Percentiles rank a stretch among this genome's conserved stretches.
phyloP scores from a whole-genome alignment of 768 basidiomycete genomes.

The Lanmaoa rubissima region DNA sequence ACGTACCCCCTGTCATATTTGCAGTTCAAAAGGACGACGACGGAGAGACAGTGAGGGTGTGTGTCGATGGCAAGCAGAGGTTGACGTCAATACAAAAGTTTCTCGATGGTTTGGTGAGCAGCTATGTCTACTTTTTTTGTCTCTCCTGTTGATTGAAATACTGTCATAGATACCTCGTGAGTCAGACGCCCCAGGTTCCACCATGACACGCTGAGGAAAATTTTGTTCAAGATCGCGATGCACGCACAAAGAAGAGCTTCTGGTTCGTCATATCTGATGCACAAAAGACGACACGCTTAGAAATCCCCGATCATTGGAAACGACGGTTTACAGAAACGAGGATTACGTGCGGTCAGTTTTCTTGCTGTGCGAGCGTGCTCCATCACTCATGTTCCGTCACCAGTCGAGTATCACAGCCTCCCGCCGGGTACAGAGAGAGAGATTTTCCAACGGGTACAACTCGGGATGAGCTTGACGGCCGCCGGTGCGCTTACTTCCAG shows the following conservation, averaged over 20 bases:
- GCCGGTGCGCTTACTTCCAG: slow-evolving; percentile 46
- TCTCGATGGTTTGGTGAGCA: slow-evolving; percentile 43
- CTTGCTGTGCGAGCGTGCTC: neutral
- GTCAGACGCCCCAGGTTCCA: slow-evolving; percentile 20
- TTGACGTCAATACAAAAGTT: slow-evolving; percentile 48
- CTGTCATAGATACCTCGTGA: slow-evolving; percentile 51
- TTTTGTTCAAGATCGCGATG: slow-evolving; percentile 49
- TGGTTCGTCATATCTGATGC: slow-evolving; percentile 57
- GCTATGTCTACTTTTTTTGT: neutral
- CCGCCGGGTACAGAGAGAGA: slow-evolving; percentile 63
- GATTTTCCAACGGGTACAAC: slow-evolving; percentile 79
- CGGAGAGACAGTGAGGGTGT: slow-evolving; percentile 40
- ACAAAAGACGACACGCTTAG: slow-evolving; percentile 42
- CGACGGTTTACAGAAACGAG: slow-evolving; percentile 50
- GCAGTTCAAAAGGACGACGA: slow-evolving; percentile 41
- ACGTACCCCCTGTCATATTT: slow-evolving; percentile 52
- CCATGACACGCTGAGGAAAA: slow-evolving; percentile 10
- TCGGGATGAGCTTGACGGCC: slow-evolving; percentile 71
- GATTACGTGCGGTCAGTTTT: slow-evolving; percentile 63
- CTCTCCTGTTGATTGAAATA: slow-evolving; percentile 7
- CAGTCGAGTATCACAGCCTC: slow-evolving; percentile 69
- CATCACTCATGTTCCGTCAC: neutral
- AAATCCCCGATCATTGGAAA: slow-evolving; percentile 55
- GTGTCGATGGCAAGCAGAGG: slow-evolving; percentile 55
- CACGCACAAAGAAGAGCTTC: slow-evolving; percentile 55